Base-by-base conservation (phyloP, 78 protist species). In the Planoprotostelium fungivorum region DNA sequence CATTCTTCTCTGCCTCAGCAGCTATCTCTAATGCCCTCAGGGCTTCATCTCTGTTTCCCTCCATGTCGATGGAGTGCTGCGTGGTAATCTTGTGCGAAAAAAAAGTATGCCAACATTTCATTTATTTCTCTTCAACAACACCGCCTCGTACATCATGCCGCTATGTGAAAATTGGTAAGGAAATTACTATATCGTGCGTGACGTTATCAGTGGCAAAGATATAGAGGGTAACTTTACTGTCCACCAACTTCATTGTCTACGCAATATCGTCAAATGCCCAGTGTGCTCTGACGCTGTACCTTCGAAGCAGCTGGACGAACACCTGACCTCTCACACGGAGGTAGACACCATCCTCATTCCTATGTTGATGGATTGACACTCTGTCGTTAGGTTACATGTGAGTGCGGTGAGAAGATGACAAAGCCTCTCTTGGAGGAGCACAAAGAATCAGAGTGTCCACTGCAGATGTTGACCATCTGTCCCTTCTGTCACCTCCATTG, bases 21-120 rank as follows among this genome's bases (percentile, higher is more conserved):
- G 94, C 94, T 36, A 92, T 88, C n/a, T 92, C 94, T 31, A 92
- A 87, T 63, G 93, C 89, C 88, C 94, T 84, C 23, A 89, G 34
- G 38, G 94, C 91, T 83, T 92, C 94, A 63, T 92, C 94, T 86
- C 37, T 92, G 36, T 92, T 92, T 39, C 94, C 90, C 28, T 92
- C 94, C 94, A 92, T 92, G n/a, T n/a, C n/a, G n/a, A n/a, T n/a
- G n/a, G n/a, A n/a, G n/a, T n/a, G n/a, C n/a, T n/a, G n/a, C n/a
- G n/a, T n/a, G n/a, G n/a, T n/a, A n/a, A n/a, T n/a, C n/a, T n/a
- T n/a, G n/a, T n/a, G n/a, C n/a, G n/a, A n/a, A n/a, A n/a, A n/a
- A n/a, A n/a, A n/a, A n/a, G n/a, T n/a, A n/a, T n/a, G n/a, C n/a
- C n/a, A n/a, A n/a, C n/a, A n/a, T n/a, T n/a, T n/a, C n/a, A n/a